A percentile compares a stretch with the other conserved stretches of the same genome.
phyloP scores from a whole-genome alignment of 371 early-diverging fungal species.

The Paraphysoderma sedebokerense region DNA sequence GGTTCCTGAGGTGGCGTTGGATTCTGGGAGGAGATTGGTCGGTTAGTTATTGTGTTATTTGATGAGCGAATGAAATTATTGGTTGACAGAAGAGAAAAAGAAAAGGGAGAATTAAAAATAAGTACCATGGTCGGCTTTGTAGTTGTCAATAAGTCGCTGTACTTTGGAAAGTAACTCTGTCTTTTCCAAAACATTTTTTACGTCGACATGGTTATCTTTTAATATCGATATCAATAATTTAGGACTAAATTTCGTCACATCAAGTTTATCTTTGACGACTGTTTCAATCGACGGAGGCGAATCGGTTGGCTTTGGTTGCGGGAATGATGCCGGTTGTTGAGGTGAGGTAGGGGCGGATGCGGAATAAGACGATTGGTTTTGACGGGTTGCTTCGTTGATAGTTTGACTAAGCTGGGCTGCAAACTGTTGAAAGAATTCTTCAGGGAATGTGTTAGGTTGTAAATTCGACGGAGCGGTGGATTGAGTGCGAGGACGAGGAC shows the following conservation, averaged over 20 bases:
- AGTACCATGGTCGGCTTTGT: conserved; percentile 8
- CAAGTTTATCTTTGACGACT: not conserved
- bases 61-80: too few species aligned
- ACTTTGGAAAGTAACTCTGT: conserved; percentile 28
- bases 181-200: conserved; percentile 27
- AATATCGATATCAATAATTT: conserved; percentile 12
- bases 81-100: too few species aligned
- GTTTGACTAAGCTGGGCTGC: not conserved
- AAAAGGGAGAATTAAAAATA: too few species aligned
- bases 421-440: not conserved
- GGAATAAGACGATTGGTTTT: too few species aligned
- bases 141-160: conserved; percentile 20
- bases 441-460: too few species aligned
- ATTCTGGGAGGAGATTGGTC: not conserved
- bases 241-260: not conserved
- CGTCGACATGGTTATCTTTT: conserved; percentile 26
- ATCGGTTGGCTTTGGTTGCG: not conserved
- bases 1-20: not conserved
- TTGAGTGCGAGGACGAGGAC: too few species aligned
- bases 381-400: not conserved
- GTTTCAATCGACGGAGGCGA: not conserved
- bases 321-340: not conserved
- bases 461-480: too few species aligned
- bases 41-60: too few species aligned
- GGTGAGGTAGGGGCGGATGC: not conserved